Evolutionary conservation across 805 yeast genomes (phyloP), one percentile per base, ranked within the genome.

Genomic region (Cephaloascus fragrans): DNA sequence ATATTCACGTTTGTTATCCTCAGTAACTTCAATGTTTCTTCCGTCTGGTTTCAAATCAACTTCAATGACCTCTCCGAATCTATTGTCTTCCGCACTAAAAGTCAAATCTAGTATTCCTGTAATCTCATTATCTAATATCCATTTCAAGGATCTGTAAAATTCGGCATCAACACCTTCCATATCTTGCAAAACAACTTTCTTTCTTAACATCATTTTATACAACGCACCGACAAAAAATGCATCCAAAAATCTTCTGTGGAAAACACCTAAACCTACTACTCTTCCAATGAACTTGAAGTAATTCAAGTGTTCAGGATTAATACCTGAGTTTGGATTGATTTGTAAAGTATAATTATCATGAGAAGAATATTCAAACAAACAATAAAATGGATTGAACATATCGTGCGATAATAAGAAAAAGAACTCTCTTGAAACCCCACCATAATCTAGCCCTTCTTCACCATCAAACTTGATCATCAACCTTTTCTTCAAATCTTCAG

Each of bases 151-250:
- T 55, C 93, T 79, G 67, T 87, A 87, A 65, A 90, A 88, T 56
- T 93, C 97, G 18, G 96, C 90, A 62, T 93, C 99, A 44, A 94
- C 97, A 62, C 97, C 95, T 62, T 93, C 98, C 94, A 93, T 83
- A 64, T 93, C 99, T 61, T 86, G 95, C 49, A 93, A 68, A 2
- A 87, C 90, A 48, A 93, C 96, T 68, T 88, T 88, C 63, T 93
- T 93, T 56, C 80, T 86, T 51, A 93, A 71, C 83, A 93, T 87
- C 97, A 93, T 87, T 69, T 93, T 93, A 66, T 93, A 93, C 61
- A 93, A 77, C 1, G 98, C 97, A 48, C 96, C 96, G 52, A 94
- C 96, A 62, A 93, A 93, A 74, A 93, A 93, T 0, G 97, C 97
- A 61, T 93, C 99, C 58, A 93, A 67, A 68, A 93, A 93, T 60